Base-by-base conservation (phyloP, 345 rosid species). In the Sisymbrium altissimum region DNA sequence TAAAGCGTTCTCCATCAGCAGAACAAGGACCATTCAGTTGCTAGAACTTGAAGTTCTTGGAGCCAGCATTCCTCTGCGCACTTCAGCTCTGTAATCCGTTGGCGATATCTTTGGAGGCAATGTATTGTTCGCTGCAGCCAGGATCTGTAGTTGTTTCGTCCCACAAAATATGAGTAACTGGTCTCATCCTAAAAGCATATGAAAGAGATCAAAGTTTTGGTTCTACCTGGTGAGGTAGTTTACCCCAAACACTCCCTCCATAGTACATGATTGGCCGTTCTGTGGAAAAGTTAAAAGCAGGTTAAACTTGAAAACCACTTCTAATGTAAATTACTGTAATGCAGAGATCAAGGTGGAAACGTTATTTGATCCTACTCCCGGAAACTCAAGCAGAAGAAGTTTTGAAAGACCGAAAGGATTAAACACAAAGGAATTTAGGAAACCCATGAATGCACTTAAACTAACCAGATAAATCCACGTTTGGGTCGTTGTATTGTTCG, bases 381-480 rank as follows among this genome's bases (percentile, higher is more conserved):
- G 36, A 32, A 66, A 56, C 41, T 45, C 41, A 57, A 66, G 67
- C 64, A 41, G 49, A 15, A 12, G 7, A 75, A 41, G 17, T 27
- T 9, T n/a, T 48, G 35, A 12, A n/a, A 38, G 52, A 27, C 6
- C 9, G 19, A 5, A 12, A 54, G 19, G 8, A 36, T 29, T 54
- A 13, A 54, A 29, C 35, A 15, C 11, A 58, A 36, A 56, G 43
- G 41, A 48, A 7, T 10, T 3, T 5, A 19, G 4, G 25, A 58
- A 23, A 44, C 18, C 21, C 11, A 41, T 32, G 19, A 59, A 40
- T 32, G 43, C 39, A 43, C 66, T 68, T 70, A 59, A 30, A 83
- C 88, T 83, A 56, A 93, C 98, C 96, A 66, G 96, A 88, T 83
- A 77, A 74, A 71, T 91, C 94, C 77, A 86, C 56, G 1, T 85